A percentile compares a stretch with the other conserved stretches of the same genome.
Evolutionary conservation across 2,329 filamentous ascomycete species (phyloP).

Genomic region (Penicillium sp.): DNA sequence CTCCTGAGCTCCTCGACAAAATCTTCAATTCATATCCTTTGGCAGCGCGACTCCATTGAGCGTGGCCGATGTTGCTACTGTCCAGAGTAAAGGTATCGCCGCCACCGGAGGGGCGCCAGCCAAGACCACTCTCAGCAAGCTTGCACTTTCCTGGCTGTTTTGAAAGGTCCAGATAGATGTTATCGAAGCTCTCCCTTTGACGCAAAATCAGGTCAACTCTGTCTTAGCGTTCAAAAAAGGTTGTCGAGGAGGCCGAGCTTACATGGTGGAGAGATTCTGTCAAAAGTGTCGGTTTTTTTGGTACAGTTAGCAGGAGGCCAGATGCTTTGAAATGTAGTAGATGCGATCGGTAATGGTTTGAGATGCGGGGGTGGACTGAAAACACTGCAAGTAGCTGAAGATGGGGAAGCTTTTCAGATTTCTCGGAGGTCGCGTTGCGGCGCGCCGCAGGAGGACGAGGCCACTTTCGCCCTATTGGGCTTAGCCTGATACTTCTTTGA

Average conservation of each 20-base stretch:
- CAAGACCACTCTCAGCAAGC: constrained; percentile 88
- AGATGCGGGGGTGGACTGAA: constrained; percentile 3
- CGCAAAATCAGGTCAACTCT: constrained; percentile 8
- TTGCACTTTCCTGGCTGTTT: constrained; percentile 88
- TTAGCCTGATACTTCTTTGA: constrained; percentile 10
- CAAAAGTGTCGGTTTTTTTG: not conserved
- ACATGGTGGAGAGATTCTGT: constrained; percentile 32
- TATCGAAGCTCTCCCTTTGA: constrained; percentile 83
- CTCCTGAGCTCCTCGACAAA: constrained; percentile 71
- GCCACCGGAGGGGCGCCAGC: constrained; percentile 84
- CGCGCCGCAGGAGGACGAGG: constrained; percentile 15
- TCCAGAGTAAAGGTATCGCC: constrained; percentile 93
- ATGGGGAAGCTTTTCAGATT: constrained; percentile 15
- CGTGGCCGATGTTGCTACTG: constrained; percentile 72
- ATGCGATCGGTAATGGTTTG: not conserved
- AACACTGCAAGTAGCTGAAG: not conserved
- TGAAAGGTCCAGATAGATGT: constrained; percentile 92
- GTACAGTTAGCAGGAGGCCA: not conserved
- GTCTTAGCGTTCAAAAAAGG: not conserved
- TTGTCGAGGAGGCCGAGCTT: constrained; percentile 11
- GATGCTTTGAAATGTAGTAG: not conserved
- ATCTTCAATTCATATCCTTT: constrained; percentile 94
- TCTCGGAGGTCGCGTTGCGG: constrained; percentile 21
- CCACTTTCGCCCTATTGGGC: constrained; percentile 17
- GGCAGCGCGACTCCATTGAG: constrained; percentile 91